Evolutionary conservation across 345 rosid genomes (phyloP).

Genomic region (Geranium rotundifolium): DNA sequence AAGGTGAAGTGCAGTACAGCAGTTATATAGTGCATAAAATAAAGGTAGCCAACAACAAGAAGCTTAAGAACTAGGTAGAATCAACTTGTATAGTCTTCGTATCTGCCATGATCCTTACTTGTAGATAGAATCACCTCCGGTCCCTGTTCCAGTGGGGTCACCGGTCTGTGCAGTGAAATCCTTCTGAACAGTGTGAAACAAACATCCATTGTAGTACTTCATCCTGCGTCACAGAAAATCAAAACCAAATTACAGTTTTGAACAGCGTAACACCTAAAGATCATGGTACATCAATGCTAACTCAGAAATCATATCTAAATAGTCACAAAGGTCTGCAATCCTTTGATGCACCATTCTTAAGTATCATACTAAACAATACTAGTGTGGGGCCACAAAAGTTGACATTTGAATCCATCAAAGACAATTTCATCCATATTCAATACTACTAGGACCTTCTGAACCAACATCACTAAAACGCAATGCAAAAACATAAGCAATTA

Average conservation of each 20-base stretch:
- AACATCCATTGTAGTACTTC: constrained; percentile 78
- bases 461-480: no score
- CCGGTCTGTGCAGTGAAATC: constrained; percentile 79
- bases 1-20: no score
- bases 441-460: no score
- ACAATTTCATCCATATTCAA: not conserved
- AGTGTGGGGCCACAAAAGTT: not conserved
- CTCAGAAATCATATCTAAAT: not conserved
- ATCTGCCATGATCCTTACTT: constrained; percentile 35
- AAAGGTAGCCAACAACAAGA: no score
- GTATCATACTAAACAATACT: not conserved
- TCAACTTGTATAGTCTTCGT: no score
- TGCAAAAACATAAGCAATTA: no score
- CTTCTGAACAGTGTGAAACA: constrained; percentile 82
- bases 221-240: constrained; percentile 36
- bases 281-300: not conserved
- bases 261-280: not conserved
- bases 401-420: not conserved
- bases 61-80: not conserved
- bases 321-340: not conserved
- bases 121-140: constrained; percentile 79
- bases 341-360: not conserved
- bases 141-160: constrained; percentile 76
- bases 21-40: no score
- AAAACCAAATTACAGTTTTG: not conserved